Evolutionary conservation across 371 early-diverging fungal species (phyloP), one percentile per base, ranked within the genome.

Genomic region (Mortierella sp.): DNA sequence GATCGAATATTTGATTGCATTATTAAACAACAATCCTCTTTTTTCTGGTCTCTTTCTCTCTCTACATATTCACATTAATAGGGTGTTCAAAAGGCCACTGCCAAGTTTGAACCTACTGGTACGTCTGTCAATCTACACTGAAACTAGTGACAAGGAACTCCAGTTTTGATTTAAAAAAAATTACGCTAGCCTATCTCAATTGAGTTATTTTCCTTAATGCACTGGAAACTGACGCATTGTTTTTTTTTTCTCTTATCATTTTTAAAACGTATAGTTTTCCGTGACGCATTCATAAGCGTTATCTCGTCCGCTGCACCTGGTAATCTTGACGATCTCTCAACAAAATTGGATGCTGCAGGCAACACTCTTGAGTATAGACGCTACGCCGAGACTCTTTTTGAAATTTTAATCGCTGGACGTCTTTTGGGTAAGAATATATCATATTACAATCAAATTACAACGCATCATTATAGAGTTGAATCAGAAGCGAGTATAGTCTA

Each of bases 351-450:
- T 85, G 79, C 82, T 35, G 91, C 92, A 61, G 95, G 93, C 66
- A 93, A 93, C 72, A 94, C 93, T 73, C 92, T 96, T 76, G 97
- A 96, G 76, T 95, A 94, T 87, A 93, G 94, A 83, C 93, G 94
- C 80, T 97, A 97, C 93, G 95, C 92, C 69, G 97, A 97, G 76
- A 87, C 94, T 37, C 89, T 97, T 70, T 97, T 96, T 84, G 97
- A 97, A 88, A 85, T 96, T 61, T 86, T 96, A 77, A 90, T 96
- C 73, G 91, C 93, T 66, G 97, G 97, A 65, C 96, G 96, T 72
- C 90, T 96, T 65, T 85, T 94, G 72, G 94, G 95, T 93, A 87
- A 75, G 83, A 35, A 37, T 19, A 12, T 19, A n/a, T n/a, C n/a
- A n/a, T n/a, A n/a, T n/a, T n/a, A n/a, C n/a, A n/a, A n/a, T n/a